Evolutionary conservation across 371 early-diverging fungal species (phyloP).

Genomic region (Lichtheimia ornata): DNA sequence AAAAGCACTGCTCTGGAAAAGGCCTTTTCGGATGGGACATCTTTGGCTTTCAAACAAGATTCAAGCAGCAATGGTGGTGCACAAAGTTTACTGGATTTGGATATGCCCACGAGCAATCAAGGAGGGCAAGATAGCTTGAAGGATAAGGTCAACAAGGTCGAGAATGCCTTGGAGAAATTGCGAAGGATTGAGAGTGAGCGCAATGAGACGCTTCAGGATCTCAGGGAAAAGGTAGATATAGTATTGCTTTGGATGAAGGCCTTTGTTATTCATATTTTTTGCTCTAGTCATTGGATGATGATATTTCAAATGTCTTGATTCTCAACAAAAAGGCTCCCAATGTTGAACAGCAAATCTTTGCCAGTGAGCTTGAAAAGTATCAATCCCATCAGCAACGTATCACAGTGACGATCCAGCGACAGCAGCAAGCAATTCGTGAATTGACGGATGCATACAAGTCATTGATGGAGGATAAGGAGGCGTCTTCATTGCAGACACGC

Average conservation of each 20-base stretch:
- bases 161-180: slow-evolving; percentile 73
- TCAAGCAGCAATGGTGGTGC: slow-evolving; percentile 1
- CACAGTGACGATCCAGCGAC: slow-evolving; percentile 73
- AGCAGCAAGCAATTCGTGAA: slow-evolving; percentile 76
- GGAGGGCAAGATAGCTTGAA: slow-evolving; percentile 30
- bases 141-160: slow-evolving; percentile 63
- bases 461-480: slow-evolving; percentile 77
- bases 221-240: slow-evolving; percentile 73
- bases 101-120: slow-evolving; percentile 17
- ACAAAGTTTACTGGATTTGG: slow-evolving; percentile 66
- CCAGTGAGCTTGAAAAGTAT: slow-evolving; percentile 89
- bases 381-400: slow-evolving; percentile 77
- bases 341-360: slow-evolving; percentile 85
- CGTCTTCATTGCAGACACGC: slow-evolving; percentile 62
- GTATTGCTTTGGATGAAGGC: not conserved
- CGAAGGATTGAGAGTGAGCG: slow-evolving; percentile 80
- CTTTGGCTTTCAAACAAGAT: not conserved
- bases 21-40: slow-evolving; percentile 48
- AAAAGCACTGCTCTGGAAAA: slow-evolving; percentile 63
- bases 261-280: not conserved
- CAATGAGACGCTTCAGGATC: slow-evolving; percentile 72
- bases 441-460: slow-evolving; percentile 72
- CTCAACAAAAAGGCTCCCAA: slow-evolving; percentile 75
- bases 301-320: slow-evolving; percentile 84
- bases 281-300: slow-evolving; percentile 79